Evolutionary conservation across 352 stramenopile species (phyloP).

Genomic region (Phytophthora pini): DNA sequence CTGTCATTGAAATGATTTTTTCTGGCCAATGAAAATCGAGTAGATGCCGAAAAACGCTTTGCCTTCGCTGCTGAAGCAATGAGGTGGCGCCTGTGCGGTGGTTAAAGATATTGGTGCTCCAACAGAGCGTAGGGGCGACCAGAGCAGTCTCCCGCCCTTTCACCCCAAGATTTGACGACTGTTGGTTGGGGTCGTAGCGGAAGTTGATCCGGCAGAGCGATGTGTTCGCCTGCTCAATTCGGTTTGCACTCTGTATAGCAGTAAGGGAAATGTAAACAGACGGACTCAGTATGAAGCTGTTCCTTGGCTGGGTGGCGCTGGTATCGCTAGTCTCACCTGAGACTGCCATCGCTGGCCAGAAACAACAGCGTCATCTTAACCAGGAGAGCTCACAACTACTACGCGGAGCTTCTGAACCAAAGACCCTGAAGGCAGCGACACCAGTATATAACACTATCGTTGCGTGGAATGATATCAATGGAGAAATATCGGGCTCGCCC

Average conservation of each 20-base stretch:
- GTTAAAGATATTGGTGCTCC: conserved; percentile 12
- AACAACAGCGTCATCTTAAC: no score
- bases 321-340: not conserved
- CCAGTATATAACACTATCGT: not conserved
- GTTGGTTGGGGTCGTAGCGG: conserved; percentile 14
- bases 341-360: not conserved
- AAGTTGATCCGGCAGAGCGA: no score
- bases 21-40: no score
- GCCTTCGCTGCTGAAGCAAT: no score
- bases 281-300: conserved; percentile 17
- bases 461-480: conserved; percentile 4
- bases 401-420: no score
- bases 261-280: not conserved
- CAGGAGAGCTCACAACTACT: no score
- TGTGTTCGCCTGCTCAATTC: no score
- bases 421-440: no score
- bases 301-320: conserved; percentile 12
- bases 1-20: no score
- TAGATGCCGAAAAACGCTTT: no score
- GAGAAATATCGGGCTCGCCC: conserved; percentile 1
- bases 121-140: conserved; percentile 8
- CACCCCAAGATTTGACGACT: conserved; percentile 24
- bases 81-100: not conserved
- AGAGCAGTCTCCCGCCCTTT: conserved; percentile 30
- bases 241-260: not conserved